Evolutionary conservation across 2,329 filamentous ascomycete species (phyloP), one percentile per base, ranked within the genome.

Genomic region (Orbilia quercus): DNA sequence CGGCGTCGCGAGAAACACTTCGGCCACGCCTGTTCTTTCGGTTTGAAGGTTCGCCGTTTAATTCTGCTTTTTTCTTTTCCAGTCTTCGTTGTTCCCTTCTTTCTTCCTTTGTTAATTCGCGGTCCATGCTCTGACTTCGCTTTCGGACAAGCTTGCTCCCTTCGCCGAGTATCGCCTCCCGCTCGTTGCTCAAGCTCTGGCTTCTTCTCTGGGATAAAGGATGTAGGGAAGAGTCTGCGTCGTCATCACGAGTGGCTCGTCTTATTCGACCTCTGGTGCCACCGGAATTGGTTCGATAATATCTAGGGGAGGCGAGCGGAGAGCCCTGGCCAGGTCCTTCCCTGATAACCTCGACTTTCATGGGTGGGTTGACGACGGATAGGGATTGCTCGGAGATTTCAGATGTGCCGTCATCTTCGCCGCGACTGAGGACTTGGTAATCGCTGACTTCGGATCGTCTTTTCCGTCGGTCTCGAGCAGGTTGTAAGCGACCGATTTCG

Each of bases 381-480:
- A 55, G 70, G 14, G 70, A 74, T 47, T 74, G 70, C 34, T 74
- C 70, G 57, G 70, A 74, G 20, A 74, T 51, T 16, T 69, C 63
- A 9, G 70, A 74, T 83, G 79, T 89, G 83, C 91, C 89, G 2
- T 76, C 77, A 63, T 88, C 87, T 38, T 79, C 82, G 54, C 84
- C 82, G 62, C 82, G 78, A 76, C 81, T 79, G 70, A 64, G 7
- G n/a, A 54, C 16, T 38, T 60, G 60, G 31, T 40, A 45, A 16
- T 74, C 74, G 44, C 67, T 53, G 7, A 42, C 38, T 9, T 69
- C 74, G 12, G 74, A 74, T 53, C 69, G 89, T 38, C 67, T 58
- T 85, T 81, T 90, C 93, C 78, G 90, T 80, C 84, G 78, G 81
- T 82, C 79, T 84, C 63, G 59, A n/a, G 72, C 76, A 36, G 77